Base-by-base conservation (phyloP, 257 asterid species). In the Anisodus acutangulus region DNA sequence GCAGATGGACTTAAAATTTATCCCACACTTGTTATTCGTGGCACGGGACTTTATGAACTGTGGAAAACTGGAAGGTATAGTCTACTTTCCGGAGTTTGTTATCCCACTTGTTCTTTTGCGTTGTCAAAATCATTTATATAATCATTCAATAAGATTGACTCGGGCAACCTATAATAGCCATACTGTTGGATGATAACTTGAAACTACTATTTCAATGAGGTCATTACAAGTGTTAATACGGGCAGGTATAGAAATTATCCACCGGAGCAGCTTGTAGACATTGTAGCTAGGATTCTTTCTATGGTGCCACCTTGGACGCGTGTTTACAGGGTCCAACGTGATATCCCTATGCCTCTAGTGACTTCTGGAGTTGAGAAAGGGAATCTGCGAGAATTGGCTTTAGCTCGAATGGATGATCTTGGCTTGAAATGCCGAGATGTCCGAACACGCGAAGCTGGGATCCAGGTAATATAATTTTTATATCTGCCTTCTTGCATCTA, bases 241-340 rank as follows among this genome's bases (percentile, higher is more conserved):
- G 80, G 82, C 91, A 96, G 98, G 92, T 96, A 96, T 83, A 89
- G 98, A 86, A 96, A 95, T 89, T 96, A 96, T 88, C 98, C 99
- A 16, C 99, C 99, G 6, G 97, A 96, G 90, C 98, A 96, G 93
- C 98, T 96, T 88, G 98, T 96, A 49, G 98, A 96, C 90, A 96
- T 96, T 84, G 93, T 96, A 83, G 99, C 99, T 86, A 93, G 98
- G 86, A 96, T 96, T 85, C 92, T 96, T 31, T 95, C 98, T 5
- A 82, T 95, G 97, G 98, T 96, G 84, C 98, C 99, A 37, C 99
- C 99, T 1, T 97, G 99, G 99, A 97, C 98, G 59, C 99, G 98
- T 83, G 98, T 97, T 71, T 97, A 97, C 84, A 92, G 98, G 92
- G 99, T 97, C 88, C 98, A 97, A 86, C 91, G 99, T 68, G 98